Base-by-base conservation (phyloP, 2,329 filamentous ascomycete genomes). In the Colletotrichum sp. region DNA sequence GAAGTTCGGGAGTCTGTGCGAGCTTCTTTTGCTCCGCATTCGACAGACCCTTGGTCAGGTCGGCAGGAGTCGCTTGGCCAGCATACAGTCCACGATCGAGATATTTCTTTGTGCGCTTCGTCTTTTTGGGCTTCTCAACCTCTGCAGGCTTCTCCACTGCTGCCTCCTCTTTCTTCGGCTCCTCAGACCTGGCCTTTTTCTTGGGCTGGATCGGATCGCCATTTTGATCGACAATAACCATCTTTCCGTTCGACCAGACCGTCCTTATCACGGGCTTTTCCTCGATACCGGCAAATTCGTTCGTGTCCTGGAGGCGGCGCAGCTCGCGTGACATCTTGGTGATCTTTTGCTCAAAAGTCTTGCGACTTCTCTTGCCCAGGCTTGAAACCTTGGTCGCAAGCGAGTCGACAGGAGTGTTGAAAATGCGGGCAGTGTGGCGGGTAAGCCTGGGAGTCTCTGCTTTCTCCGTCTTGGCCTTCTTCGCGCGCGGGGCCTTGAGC, bases 31-130 rank as follows among this genome's bases (percentile, higher is more conserved):
- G 91, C 81, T 91, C 90, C 3, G 84, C 71, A 5, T 86, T 89
- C 34, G 69, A 57, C n/a, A 92, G 84, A 6, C 89, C 88, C 79
- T 88, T 86, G 62, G 82, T 82, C 9, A 87, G 81, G 72, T 91
- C 89, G 8, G 81, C 78, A 1, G 90, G 89, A 8, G 85, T 85
- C 34, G 93, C 89, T 83, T 98, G 96, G 32, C 97, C 97, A 1
- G 95, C 93, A 81, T 98, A 99, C 16, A 99, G 88, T 12, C 96
- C 97, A 83, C 96, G 95, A 69, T 90, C 88, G 70, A 98, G 88
- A 91, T 95, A 99, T 79, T 92, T 93, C 87, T 98, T 98, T 68
- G 88, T 85, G 49, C 87, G 89, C 72, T 89, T 86, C 78, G 86
- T 85, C 77, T 84, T 87, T 10, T 77, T 76, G 12, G 78, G 78